Conservation (phyloP, 2,329 filamentous ascomycete genomes). For the Exophiala alcalophila region DNA sequence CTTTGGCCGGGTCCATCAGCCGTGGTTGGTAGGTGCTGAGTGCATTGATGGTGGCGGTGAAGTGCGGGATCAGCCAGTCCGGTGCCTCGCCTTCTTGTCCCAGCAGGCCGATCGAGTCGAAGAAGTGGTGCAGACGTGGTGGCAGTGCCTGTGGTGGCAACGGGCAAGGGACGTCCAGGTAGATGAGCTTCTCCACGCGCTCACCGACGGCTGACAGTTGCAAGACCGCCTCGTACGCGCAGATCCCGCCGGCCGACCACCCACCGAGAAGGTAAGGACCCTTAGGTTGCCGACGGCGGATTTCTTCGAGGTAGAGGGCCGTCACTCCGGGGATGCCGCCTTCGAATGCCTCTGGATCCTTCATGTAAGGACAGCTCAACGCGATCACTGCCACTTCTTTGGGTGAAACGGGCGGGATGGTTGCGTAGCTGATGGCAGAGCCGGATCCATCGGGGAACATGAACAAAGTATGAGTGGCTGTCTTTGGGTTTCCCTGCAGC, state of each 20-base stretch:
- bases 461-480: slow-evolving; percentile 38
- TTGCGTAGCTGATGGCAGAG: slow-evolving; percentile 42
- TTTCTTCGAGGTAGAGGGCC: slow-evolving; percentile 18
- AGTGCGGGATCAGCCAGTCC: slow-evolving; percentile 15
- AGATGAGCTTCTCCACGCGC: slow-evolving; percentile 57
- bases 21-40: slow-evolving; percentile 15
- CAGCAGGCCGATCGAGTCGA: slow-evolving; percentile 2
- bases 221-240: slow-evolving; percentile 64
- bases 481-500: slow-evolving; percentile 40
- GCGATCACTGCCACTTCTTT: slow-evolving; percentile 37
- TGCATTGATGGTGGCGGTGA: slow-evolving; percentile 10
- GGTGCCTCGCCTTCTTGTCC: slow-evolving; percentile 2
- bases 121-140: slow-evolving; percentile 1
- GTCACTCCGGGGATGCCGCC: slow-evolving; percentile 41
- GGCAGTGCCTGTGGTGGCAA: slow-evolving; percentile 34
- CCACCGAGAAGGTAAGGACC: slow-evolving; percentile 65
- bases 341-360: slow-evolving; percentile 40
- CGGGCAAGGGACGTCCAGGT: slow-evolving; percentile 66
- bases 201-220: slow-evolving; percentile 59
- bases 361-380: slow-evolving; percentile 32
- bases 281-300: slow-evolving; percentile 47
- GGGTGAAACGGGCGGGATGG: background rate
- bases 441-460: slow-evolving; percentile 45
- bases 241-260: slow-evolving; percentile 75
- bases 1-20: slow-evolving; percentile 1